These are phyloP conservation scores for Ustulina deusta DNA, from an alignment of 2,329 filamentous ascomycete genomes.

Conservation along the genomic window DNA sequence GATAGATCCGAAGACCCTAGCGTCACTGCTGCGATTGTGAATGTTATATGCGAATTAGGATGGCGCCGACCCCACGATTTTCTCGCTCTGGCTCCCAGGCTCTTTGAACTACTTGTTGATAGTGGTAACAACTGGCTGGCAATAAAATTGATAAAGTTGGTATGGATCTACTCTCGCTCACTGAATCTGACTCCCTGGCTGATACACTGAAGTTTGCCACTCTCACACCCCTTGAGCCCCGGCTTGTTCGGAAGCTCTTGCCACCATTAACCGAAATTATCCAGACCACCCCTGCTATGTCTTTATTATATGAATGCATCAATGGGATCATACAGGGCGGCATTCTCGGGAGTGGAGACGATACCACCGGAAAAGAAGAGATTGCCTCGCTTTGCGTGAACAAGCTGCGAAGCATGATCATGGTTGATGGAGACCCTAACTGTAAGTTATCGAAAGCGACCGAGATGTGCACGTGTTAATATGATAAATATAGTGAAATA, in stretches of 20 bases:
- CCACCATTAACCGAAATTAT: conserved; percentile 94
- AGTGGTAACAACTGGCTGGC: conserved; percentile 99
- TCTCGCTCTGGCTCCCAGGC: conserved; percentile 85
- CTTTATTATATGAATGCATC: conserved; percentile 97
- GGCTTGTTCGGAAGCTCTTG: conserved; percentile 89
- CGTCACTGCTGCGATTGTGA: conserved; percentile 95
- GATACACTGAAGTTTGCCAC: conserved; percentile 80
- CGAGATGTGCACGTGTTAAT: conserved; percentile 39
- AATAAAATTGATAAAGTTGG: conserved; percentile 98
- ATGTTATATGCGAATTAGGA: conserved; percentile 95
- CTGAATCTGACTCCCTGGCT: conserved; percentile 38
- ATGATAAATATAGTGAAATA: conserved; percentile 80
- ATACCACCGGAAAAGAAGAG: conserved; percentile 85
- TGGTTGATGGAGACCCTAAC: conserved; percentile 93
- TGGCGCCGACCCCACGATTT: conserved; percentile 96
- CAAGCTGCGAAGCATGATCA: conserved; percentile 93
- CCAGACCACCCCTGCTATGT: conserved; percentile 95
- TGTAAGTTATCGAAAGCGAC: conserved; percentile 65
- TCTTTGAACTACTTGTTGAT: conserved; percentile 93
- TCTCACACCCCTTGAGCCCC: conserved; percentile 89
- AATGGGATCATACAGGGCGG: conserved; percentile 98
- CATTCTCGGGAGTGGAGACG: conserved; percentile 85
- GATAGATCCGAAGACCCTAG: conserved; percentile 90
- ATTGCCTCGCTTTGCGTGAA: conserved; percentile 92
- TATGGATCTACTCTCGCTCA: conserved; percentile 55